Conservation (phyloP, 345 rosid genomes). For the Linum tenue region DNA sequence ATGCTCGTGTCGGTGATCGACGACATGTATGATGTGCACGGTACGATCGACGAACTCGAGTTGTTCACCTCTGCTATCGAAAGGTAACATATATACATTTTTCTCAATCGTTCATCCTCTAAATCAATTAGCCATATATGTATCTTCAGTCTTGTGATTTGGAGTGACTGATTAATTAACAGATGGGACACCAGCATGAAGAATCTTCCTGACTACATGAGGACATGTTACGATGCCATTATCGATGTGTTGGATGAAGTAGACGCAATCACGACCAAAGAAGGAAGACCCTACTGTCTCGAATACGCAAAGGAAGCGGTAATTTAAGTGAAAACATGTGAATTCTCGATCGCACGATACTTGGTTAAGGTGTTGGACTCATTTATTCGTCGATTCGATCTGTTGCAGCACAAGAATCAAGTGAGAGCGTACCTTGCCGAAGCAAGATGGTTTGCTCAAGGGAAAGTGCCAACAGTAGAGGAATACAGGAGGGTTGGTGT, state of each 20-base stretch:
- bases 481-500: slow-evolving; percentile 1
- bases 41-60: too few relatives aligned
- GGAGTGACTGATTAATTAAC: neutral
- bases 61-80: neutral
- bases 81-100: neutral
- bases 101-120: neutral
- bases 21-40: too few relatives aligned
- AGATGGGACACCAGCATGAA: neutral
- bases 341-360: too few relatives aligned
- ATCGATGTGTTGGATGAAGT: neutral
- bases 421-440: neutral
- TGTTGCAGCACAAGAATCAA: neutral
- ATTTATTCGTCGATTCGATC: neutral
- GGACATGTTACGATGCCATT: neutral
- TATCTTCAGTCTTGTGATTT: neutral
- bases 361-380: neutral
- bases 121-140: too few relatives aligned
- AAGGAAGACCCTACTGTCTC: neutral
- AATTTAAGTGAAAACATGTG: too few relatives aligned
- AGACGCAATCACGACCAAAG: neutral
- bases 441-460: slow-evolving; percentile 13
- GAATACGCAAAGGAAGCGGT: neutral
- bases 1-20: too few relatives aligned
- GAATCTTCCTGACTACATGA: neutral
- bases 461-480: slow-evolving; percentile 8